Conservation (phyloP, 2,329 filamentous ascomycete species). For the Colletotrichum neosansevieriae region DNA sequence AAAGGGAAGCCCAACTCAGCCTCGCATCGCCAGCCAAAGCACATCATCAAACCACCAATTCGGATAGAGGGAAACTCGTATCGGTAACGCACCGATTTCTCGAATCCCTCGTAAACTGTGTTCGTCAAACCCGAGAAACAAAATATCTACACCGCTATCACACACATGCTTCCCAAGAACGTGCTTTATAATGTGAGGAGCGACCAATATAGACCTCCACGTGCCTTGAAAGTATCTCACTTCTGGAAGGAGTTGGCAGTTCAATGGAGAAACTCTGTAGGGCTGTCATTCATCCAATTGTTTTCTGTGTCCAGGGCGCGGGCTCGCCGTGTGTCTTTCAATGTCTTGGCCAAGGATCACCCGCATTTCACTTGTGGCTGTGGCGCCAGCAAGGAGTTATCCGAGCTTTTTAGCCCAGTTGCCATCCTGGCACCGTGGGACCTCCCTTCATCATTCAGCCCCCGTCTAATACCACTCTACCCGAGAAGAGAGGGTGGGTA, state of each 20-base stretch:
- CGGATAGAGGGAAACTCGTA: too few relatives aligned
- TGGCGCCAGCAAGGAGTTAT: conserved; percentile 30
- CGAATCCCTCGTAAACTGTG: too few relatives aligned
- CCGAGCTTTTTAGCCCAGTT: conserved; percentile 18
- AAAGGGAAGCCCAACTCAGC: too few relatives aligned
- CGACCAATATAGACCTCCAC: neutral
- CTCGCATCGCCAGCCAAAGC: too few relatives aligned
- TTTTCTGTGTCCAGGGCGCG: neutral
- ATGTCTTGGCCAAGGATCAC: conserved; percentile 29
- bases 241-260: neutral
- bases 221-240: neutral
- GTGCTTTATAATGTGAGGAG: neutral
- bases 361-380: conserved; percentile 28
- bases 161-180: neutral
- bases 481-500: conserved; percentile 27
- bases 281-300: conserved; percentile 15
- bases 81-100: too few relatives aligned
- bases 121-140: too few relatives aligned
- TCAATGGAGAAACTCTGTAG: conserved; percentile 11
- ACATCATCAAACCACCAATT: too few relatives aligned
- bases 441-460: conserved; percentile 32
- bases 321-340: conserved; percentile 4
- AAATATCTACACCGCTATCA: too few relatives aligned
- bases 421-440: conserved; percentile 34
- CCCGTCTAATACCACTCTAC: conserved; percentile 26